A percentile compares a stretch with the other conserved stretches of the same genome.
These are phyloP conservation scores for Colletotrichum godetiae DNA, from an alignment of 2,329 filamentous ascomycete genomes.

Conservation along the genomic window DNA sequence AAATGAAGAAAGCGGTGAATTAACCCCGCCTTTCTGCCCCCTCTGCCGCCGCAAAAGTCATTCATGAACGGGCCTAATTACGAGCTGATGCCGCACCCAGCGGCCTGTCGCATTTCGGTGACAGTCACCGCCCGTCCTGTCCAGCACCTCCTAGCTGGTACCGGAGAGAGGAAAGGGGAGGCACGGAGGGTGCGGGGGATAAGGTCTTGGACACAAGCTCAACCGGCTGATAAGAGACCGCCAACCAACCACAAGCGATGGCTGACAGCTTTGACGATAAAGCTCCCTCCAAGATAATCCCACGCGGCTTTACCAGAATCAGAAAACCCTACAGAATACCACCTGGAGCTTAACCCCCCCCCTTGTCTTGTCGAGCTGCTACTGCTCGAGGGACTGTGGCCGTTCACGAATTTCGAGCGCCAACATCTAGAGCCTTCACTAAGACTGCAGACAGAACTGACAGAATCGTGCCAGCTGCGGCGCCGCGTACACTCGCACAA, in stretches of 20 bases:
- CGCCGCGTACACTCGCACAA: background rate
- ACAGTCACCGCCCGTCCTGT: constrained; percentile 2
- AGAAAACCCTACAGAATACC: background rate
- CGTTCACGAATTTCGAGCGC: background rate
- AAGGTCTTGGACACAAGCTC: constrained; percentile 30
- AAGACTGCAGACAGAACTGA: too few relatives aligned
- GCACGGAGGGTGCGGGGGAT: constrained; percentile 27
- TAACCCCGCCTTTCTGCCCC: constrained; percentile 3
- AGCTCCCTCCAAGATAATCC: constrained; percentile 27
- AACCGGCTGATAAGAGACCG: constrained; percentile 24
- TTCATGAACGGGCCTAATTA: background rate
- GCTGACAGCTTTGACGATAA: constrained; percentile 25
- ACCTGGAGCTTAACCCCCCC: background rate
- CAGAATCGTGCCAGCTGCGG: background rate
- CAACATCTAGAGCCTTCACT: background rate
- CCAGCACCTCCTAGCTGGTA: background rate
- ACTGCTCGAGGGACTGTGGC: background rate
- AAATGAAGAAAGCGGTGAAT: constrained; percentile 10
- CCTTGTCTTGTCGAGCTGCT: background rate
- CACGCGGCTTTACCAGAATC: constrained; percentile 9
- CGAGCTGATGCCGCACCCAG: background rate
- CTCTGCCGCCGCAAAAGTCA: constrained; percentile 8
- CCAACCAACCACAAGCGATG: constrained; percentile 20
- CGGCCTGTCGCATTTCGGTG: background rate
- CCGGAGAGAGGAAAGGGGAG: too few relatives aligned